These are phyloP conservation scores for Suillus paluster DNA, from an alignment of 768 basidiomycete genomes.

Conservation along the genomic window DNA sequence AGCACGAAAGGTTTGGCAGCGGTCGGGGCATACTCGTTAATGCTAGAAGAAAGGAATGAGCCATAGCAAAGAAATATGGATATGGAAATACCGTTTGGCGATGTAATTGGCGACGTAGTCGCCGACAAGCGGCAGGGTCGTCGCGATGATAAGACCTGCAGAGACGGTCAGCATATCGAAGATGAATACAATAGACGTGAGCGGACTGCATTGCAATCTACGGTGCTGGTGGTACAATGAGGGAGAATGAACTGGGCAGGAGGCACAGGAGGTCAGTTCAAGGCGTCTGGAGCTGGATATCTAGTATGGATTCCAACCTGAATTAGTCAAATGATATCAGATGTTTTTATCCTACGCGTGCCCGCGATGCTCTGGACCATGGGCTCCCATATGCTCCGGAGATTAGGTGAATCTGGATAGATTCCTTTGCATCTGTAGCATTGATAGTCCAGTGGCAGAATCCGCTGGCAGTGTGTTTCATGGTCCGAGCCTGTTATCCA, in stretches of 20 bases:
- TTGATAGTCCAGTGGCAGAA: background rate
- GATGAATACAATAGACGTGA: background rate
- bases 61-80: background rate
- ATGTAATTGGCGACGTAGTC: slow-evolving; percentile 83
- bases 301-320: background rate
- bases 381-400: background rate
- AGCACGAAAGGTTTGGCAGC: slow-evolving; percentile 80
- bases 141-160: slow-evolving; percentile 86
- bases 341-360: background rate
- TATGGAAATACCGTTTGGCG: slow-evolving; percentile 62
- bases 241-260: background rate
- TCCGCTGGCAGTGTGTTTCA: background rate
- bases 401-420: background rate
- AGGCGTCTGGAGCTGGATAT: background rate
- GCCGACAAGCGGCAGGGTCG: slow-evolving; percentile 68
- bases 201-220: slow-evolving; percentile 1
- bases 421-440: background rate
- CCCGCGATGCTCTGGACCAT: background rate
- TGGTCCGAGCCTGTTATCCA: background rate
- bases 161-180: background rate
- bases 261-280: background rate
- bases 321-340: background rate
- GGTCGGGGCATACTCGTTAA: slow-evolving; percentile 81
- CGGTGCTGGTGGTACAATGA: background rate
- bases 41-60: slow-evolving; percentile 45